Evolutionary conservation across 257 asterid genomes (phyloP).

Genomic region (Salvia hispanica): DNA sequence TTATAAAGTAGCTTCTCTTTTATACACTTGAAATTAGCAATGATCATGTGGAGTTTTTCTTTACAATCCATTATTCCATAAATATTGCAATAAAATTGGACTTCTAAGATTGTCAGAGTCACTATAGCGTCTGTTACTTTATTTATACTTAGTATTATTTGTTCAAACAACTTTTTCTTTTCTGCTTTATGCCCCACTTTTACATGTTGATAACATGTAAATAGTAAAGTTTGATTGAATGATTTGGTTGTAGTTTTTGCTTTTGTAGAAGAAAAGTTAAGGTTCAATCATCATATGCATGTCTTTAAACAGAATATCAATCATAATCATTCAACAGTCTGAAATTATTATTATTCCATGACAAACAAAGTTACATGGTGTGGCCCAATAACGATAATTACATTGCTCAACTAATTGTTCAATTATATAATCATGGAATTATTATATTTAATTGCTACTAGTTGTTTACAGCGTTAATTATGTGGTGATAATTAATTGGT

Average conservation of each 20-base stretch:
- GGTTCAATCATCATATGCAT: slow-evolving; percentile 40
- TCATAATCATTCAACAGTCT: slow-evolving; percentile 33
- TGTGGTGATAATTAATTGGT: slow-evolving; percentile 27
- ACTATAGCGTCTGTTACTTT: too few relatives aligned
- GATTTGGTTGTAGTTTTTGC: slow-evolving; percentile 13
- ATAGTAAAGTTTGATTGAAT: slow-evolving; percentile 15
- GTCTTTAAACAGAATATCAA: slow-evolving; percentile 33
- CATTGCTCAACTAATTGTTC: too few relatives aligned
- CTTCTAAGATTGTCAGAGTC: neutral
- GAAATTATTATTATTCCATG: slow-evolving; percentile 35
- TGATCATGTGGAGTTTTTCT: neutral
- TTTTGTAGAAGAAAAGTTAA: slow-evolving; percentile 34
- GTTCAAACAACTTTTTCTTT: neutral
- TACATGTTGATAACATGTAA: slow-evolving; percentile 12
- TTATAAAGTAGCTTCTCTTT: slow-evolving; percentile 21
- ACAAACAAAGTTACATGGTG: slow-evolving; percentile 51
- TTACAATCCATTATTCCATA: neutral
- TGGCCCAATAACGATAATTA: slow-evolving; percentile 52
- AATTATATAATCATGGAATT: neutral
- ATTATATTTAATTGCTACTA: slow-evolving; percentile 4
- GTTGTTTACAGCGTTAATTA: slow-evolving; percentile 14
- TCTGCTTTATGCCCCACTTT: slow-evolving; percentile 34
- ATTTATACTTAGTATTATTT: too few relatives aligned
- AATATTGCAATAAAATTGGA: slow-evolving; percentile 26
- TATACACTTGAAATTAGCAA: slow-evolving; percentile 20